Conservation (phyloP, 345 rosid species). For the Murraya paniculata region DNA sequence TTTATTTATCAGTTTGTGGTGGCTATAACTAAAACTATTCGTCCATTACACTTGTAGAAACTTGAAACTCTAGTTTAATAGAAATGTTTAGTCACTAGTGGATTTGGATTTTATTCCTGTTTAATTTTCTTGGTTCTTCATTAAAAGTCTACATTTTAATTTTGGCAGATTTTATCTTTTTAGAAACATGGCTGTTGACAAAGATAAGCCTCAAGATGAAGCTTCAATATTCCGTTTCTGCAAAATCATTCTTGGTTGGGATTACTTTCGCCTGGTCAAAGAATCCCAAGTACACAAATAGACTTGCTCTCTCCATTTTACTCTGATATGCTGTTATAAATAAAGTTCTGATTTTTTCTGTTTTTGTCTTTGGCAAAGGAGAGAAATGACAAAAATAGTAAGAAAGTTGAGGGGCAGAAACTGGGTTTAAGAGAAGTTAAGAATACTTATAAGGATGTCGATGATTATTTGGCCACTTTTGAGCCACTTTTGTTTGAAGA, state of each 20-base stretch:
- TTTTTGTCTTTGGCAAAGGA: slow-evolving; percentile 15
- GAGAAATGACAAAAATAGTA: slow-evolving; percentile 27
- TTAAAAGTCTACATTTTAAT: background rate
- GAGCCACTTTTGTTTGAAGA: slow-evolving; percentile 93
- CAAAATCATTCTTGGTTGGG: slow-evolving; percentile 78
- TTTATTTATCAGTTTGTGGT: no score
- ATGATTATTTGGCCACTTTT: slow-evolving; percentile 75
- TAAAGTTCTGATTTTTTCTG: background rate
- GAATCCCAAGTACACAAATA: slow-evolving; percentile 37
- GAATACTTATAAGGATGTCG: slow-evolving; percentile 58
- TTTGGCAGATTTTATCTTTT: background rate
- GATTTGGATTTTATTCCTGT: background rate
- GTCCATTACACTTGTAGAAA: no score
- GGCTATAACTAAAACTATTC: no score
- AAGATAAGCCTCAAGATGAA: slow-evolving; percentile 53
- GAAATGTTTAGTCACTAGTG: no score
- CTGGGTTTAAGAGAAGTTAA: slow-evolving; percentile 53
- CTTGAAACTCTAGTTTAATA: no score
- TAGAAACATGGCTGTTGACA: slow-evolving; percentile 52
- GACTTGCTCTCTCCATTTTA: background rate
- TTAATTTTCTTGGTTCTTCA: background rate
- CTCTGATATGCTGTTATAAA: background rate
- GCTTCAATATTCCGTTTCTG: slow-evolving; percentile 66
- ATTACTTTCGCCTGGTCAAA: slow-evolving; percentile 62
- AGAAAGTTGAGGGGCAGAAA: slow-evolving; percentile 19